Evolutionary conservation across 75 land plant species (phyloP).

Genomic region (Pinus taeda): DNA sequence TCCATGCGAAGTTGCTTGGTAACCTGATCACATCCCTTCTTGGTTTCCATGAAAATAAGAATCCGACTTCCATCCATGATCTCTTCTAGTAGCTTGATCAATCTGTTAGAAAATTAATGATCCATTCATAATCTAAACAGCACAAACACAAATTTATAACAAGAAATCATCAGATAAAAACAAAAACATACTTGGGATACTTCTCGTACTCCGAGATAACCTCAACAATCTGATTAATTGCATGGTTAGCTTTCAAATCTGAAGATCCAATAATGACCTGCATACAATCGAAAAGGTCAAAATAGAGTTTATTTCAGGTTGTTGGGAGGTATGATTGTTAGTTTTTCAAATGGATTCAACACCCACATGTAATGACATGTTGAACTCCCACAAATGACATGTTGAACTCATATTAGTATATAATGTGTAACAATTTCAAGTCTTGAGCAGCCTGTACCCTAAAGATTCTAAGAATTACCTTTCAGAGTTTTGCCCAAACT

Average conservation of each 20-base stretch:
- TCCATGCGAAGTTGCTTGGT: conserved; percentile 85
- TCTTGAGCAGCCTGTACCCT: too few relatives aligned
- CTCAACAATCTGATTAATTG: conserved; percentile 73
- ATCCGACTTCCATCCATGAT: conserved; percentile 78
- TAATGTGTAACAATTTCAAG: too few relatives aligned
- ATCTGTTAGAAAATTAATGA: conserved; percentile 26
- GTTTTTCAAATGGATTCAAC: too few relatives aligned
- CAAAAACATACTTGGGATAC: conserved; percentile 53
- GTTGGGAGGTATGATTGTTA: too few relatives aligned
- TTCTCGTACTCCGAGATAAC: conserved; percentile 68
- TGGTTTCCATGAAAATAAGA: conserved; percentile 84
- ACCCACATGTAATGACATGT: too few relatives aligned
- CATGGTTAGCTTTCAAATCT: conserved; percentile 80
- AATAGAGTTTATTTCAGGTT: not conserved
- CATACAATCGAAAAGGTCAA: not conserved
- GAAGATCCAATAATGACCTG: conserved; percentile 78
- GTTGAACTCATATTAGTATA: too few relatives aligned
- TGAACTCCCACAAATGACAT: too few relatives aligned
- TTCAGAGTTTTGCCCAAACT: too few relatives aligned
- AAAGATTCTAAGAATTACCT: too few relatives aligned
- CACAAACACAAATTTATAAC: not conserved
- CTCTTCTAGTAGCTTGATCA: conserved; percentile 56
- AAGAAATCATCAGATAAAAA: not conserved
- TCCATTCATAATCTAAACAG: not conserved
- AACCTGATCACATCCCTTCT: conserved; percentile 84